Evolutionary conservation across 2,329 filamentous ascomycete genomes (phyloP).

Genomic region (Mollisiaceae sp.): DNA sequence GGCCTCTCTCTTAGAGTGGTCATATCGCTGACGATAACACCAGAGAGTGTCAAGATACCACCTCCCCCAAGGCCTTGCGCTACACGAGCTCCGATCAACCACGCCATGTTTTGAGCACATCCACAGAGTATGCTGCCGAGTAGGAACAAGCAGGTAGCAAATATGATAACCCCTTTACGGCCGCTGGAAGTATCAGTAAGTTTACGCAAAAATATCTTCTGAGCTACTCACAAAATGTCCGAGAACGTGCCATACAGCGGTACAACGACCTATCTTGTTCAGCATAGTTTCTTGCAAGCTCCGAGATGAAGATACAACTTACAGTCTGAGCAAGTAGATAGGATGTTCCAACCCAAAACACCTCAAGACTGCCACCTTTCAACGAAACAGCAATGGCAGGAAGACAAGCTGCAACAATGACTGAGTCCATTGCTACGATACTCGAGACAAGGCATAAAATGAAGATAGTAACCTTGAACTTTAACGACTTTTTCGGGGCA

Average conservation of each 20-base stretch:
- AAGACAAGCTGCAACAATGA: conserved; percentile 25
- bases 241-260: conserved; percentile 28
- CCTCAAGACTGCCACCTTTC: conserved; percentile 24
- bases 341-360: conserved; percentile 29
- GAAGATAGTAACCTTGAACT: conserved; percentile 26
- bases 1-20: conserved; percentile 53
- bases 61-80: conserved; percentile 52
- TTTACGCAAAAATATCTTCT: neutral
- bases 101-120: conserved; percentile 24
- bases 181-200: conserved; percentile 13
- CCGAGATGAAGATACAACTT: neutral
- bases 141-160: conserved; percentile 24
- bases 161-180: conserved; percentile 25
- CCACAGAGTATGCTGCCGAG: conserved; percentile 29
- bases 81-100: conserved; percentile 27
- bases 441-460: conserved; percentile 25
- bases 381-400: conserved; percentile 26
- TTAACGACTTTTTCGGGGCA: conserved; percentile 19
- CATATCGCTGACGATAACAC: conserved; percentile 56
- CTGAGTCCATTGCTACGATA: conserved; percentile 20
- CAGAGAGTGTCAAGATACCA: conserved; percentile 50
- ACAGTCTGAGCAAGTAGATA: conserved; percentile 29
- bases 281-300: neutral
- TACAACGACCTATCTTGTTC: conserved; percentile 9
- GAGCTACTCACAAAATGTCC: conserved; percentile 25